Conservation (phyloP, 352 stramenopile genomes). For the Phytophthora tubulina region DNA sequence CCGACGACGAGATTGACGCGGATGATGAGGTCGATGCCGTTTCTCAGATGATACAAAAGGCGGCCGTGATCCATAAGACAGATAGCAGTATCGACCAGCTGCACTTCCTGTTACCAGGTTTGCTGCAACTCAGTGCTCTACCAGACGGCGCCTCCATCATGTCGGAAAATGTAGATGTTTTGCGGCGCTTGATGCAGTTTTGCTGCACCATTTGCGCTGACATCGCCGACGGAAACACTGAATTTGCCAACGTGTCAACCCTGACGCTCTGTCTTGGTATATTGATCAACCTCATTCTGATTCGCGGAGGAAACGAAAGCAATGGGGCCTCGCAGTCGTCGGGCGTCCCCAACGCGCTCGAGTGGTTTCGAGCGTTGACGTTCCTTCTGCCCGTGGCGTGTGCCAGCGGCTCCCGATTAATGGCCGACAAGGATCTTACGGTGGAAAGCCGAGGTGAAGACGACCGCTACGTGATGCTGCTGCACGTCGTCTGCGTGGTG, state of each 20-base stretch:
- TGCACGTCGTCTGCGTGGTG: conserved; percentile 77
- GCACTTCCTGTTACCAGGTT: conserved; percentile 82
- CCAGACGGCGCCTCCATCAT: conserved; percentile 65
- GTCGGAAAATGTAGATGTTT: conserved; percentile 64
- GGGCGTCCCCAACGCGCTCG: conserved; percentile 57
- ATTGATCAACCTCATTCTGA: conserved; percentile 81
- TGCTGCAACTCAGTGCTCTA: conserved; percentile 82
- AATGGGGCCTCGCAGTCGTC: conserved; percentile 23
- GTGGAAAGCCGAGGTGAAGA: conserved; percentile 72
- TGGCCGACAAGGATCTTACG: conserved; percentile 54
- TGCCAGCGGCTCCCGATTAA: conserved; percentile 63
- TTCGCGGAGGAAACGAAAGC: conserved; percentile 56
- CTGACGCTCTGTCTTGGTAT: conserved; percentile 83
- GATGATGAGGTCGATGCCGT: conserved; percentile 74
- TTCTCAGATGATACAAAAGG: conserved; percentile 52
- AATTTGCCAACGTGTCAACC: conserved; percentile 67
- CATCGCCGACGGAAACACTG: conserved; percentile 58
- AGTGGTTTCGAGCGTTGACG: conserved; percentile 78
- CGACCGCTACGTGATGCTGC: conserved; percentile 81
- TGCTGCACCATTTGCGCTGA: conserved; percentile 71
- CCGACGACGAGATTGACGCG: conserved; percentile 78
- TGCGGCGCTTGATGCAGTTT: conserved; percentile 81
- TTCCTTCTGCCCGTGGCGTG: conserved; percentile 84
- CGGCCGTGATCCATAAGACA: conserved; percentile 39
- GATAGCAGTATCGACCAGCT: conserved; percentile 73